Conservation (phyloP, 2,329 filamentous ascomycete species). For the Xylaria sp. region DNA sequence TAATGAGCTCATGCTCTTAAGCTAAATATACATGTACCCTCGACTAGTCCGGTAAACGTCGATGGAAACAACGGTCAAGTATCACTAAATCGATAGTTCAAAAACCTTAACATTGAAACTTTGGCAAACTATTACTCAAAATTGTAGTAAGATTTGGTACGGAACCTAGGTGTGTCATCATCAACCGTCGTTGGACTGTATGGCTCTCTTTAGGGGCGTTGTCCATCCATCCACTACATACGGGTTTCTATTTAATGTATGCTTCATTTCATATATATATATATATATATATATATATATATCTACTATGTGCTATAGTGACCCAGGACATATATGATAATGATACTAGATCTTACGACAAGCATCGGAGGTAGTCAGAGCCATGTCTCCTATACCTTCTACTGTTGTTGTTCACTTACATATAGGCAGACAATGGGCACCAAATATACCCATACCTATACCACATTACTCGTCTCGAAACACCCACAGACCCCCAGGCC, state of each 20-base stretch:
- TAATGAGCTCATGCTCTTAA: constrained; percentile 14
- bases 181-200: too few species aligned
- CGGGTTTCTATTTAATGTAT: not conserved
- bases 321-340: not conserved
- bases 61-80: too few species aligned
- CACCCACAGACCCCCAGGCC: constrained; percentile 77
- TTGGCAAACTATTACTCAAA: too few species aligned
- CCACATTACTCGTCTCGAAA: constrained; percentile 78
- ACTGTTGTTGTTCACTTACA: too few species aligned
- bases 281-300: not conserved
- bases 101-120: too few species aligned
- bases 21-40: not conserved
- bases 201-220: too few species aligned
- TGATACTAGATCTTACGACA: not conserved
- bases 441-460: not conserved
- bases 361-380: not conserved
- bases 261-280: not conserved
- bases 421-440: constrained; percentile 14
- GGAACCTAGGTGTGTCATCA: too few species aligned
- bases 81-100: too few species aligned
- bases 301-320: not conserved
- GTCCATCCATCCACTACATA: too few species aligned
- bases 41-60: too few species aligned
- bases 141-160: too few species aligned
- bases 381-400: not conserved